phyloP scores from a whole-genome alignment of 108 stramenopile species.

The Cyclotella choctawhatcheeana region DNA sequence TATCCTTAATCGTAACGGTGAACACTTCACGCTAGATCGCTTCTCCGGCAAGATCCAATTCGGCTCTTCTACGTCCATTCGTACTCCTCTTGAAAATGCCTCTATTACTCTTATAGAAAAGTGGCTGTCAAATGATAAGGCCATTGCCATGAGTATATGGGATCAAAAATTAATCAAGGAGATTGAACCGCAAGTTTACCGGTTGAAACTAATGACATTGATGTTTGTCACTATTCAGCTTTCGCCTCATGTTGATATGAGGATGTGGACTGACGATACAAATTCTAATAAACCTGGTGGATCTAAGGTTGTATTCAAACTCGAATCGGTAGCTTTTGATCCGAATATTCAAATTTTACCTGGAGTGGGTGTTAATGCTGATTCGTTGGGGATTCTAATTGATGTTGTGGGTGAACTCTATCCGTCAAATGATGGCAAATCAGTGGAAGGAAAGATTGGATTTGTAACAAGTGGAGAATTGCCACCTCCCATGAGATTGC shows the following conservation, averaged over 20 bases:
- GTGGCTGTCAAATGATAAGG: constrained; percentile 70
- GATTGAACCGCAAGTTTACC: constrained; percentile 57
- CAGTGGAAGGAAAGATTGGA: constrained; percentile 75
- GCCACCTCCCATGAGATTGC: constrained; percentile 66
- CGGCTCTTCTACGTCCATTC: constrained; percentile 67
- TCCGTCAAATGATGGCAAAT: constrained; percentile 64
- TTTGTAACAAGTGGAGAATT: constrained; percentile 68
- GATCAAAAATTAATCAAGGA: constrained; percentile 65
- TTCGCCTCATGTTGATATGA: constrained; percentile 71
- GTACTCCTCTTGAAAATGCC: constrained; percentile 53
- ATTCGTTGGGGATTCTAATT: constrained; percentile 67
- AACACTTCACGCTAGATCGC: constrained; percentile 71
- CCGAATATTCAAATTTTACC: constrained; percentile 78
- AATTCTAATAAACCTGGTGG: constrained; percentile 8
- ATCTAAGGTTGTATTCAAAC: constrained; percentile 49
- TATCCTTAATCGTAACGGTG: constrained; percentile 67
- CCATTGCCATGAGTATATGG: constrained; percentile 78
- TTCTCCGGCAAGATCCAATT: constrained; percentile 67
- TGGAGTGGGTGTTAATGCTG: constrained; percentile 59
- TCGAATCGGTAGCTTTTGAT: constrained; percentile 79
- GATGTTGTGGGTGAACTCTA: constrained; percentile 78
- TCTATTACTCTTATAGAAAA: constrained; percentile 44
- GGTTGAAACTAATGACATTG: constrained; percentile 76
- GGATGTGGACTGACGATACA: constrained; percentile 67
- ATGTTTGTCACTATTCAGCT: constrained; percentile 84